Conservation (phyloP, 805 yeast species). For the Yamadazyma tumulicola region DNA sequence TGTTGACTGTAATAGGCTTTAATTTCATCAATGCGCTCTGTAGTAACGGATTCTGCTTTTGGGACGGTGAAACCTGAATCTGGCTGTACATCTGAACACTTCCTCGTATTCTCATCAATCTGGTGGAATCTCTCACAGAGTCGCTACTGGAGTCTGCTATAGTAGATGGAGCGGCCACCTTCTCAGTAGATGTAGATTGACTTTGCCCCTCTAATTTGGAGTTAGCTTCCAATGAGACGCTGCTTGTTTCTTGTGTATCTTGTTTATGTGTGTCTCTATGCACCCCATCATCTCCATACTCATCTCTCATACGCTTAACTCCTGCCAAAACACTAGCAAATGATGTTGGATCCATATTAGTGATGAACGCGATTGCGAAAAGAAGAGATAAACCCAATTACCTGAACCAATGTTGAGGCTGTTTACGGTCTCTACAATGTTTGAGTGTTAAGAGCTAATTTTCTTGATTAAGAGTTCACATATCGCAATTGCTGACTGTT, state of each 20-base stretch:
- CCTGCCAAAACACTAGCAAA: slow-evolving; percentile 70
- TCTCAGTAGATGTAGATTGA: background rate
- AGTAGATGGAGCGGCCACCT: background rate
- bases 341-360: slow-evolving; percentile 50
- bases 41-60: slow-evolving; percentile 70
- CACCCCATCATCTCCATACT: slow-evolving; percentile 14
- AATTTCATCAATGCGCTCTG: slow-evolving; percentile 46
- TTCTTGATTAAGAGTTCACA: no score
- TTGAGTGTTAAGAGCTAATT: no score
- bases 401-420: no score
- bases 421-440: no score
- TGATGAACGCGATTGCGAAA: background rate
- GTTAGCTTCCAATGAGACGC: background rate
- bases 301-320: slow-evolving; percentile 57
- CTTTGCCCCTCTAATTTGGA: background rate
- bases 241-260: background rate
- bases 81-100: slow-evolving; percentile 14
- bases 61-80: slow-evolving; percentile 59
- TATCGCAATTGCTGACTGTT: no score
- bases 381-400: no score
- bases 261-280: background rate
- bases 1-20: slow-evolving; percentile 53
- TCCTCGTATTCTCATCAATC: slow-evolving; percentile 2
- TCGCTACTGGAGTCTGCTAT: background rate
- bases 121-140: background rate